Evolutionary conservation across 2,329 filamentous ascomycete species (phyloP), one percentile per base, ranked within the genome.

Genomic region (Tolypocladium capitatum): DNA sequence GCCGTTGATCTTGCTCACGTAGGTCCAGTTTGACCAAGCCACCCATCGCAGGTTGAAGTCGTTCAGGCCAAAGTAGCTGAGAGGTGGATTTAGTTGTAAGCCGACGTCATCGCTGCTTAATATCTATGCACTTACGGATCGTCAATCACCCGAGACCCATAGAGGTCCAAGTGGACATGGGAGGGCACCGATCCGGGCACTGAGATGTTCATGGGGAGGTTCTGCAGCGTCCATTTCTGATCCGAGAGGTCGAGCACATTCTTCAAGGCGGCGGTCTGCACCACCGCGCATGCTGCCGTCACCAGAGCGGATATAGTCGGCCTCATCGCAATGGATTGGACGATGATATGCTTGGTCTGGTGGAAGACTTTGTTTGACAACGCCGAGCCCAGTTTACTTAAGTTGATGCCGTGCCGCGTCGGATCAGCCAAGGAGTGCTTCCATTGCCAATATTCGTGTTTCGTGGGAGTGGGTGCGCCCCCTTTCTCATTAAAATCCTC

Each of bases 1-100:
- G 20, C 60, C 65, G 9, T 59, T 40, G 3, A 81, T 61, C 2
- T 0, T 63, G n/a, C 70, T 72, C 1, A 69, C 73, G 55, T 81
- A 83, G 1, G 75, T 82, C 78, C 79, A 83, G 55, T 81, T n/a
- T 68, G 52, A 49, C 11, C 48, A 46, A 14, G 49, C 68, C 27
- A 83, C 67, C 77, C 78, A 82, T 24, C 76, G 71, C 16, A 78
- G 66, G 48, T 79, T 66, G 54, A 80, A 78, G 53, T 81, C 76
- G 50, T 80, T 80, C 1, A 78, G 60, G 2, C 74, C 76, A 54
- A 71, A 70, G 48, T 78, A 72, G 43, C 69, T 51, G 31, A 46
- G 63, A 49, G 16, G 16, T 40, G 18, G 18, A n/a, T 41, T 21
- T 6, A 47, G 52, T 48, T 33, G 47, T 45, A 44, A 30, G 33